phyloP scores from a whole-genome alignment of 148 eudicot species.

The Talinum fruticosum region DNA sequence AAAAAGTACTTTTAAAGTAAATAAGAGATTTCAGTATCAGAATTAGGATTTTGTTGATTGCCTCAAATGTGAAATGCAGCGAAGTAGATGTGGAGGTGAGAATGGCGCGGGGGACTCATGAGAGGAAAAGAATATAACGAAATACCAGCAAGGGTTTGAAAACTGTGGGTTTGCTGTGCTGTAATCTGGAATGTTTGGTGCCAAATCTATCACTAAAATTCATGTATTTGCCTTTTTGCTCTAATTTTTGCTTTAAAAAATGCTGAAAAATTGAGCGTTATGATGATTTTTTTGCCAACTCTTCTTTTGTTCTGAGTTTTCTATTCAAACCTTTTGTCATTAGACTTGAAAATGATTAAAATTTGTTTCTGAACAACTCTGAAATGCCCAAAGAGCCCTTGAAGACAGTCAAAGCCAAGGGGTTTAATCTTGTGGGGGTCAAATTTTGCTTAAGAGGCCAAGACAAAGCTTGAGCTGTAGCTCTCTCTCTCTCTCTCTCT shows the following conservation, averaged over 20 bases:
- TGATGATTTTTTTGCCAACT: not conserved
- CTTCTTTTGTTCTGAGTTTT: not conserved
- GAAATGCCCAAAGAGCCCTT: not conserved
- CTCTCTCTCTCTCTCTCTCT: not conserved
- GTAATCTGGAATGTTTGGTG: not conserved
- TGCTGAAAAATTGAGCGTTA: not conserved
- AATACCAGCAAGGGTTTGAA: not conserved
- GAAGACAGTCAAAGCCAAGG: not conserved
- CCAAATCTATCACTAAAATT: not conserved
- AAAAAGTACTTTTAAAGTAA: too few species aligned
- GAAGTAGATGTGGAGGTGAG: not conserved
- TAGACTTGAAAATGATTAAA: too few species aligned
- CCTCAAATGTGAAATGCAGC: not conserved
- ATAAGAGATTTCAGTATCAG: too few species aligned
- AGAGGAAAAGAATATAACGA: not conserved
- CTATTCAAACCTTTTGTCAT: too few species aligned
- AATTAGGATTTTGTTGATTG: too few species aligned
- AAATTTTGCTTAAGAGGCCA: not conserved
- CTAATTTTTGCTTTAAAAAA: not conserved
- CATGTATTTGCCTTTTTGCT: constrained; percentile 3
- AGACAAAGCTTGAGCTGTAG: not conserved
- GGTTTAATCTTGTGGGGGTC: not conserved
- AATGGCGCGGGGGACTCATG: not conserved
- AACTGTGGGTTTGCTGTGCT: not conserved
- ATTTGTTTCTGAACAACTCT: not conserved